These are phyloP conservation scores for Trametes sp. DNA, from an alignment of 1,284 basidiomycete species.

Conservation along the genomic window DNA sequence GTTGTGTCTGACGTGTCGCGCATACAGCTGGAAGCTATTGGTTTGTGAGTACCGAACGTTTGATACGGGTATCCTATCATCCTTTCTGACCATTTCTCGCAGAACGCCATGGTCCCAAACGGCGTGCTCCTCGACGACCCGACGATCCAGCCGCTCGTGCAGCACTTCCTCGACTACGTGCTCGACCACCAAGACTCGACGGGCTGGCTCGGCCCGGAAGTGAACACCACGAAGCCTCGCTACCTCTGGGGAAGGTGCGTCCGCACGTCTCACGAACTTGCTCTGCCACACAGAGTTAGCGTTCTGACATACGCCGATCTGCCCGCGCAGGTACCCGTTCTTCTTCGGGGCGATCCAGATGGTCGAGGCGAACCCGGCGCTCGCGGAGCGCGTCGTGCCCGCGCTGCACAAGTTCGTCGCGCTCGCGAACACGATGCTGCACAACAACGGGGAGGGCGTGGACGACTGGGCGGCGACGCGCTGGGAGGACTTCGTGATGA, in stretches of 20 bases:
- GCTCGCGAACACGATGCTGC: slow-evolving; percentile 64
- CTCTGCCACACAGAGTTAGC: slow-evolving; percentile 1
- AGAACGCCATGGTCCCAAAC: slow-evolving; percentile 64
- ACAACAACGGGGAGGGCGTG: slow-evolving; percentile 56
- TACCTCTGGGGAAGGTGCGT: slow-evolving; percentile 69
- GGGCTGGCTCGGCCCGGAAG: slow-evolving; percentile 67
- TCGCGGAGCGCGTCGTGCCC: slow-evolving; percentile 53
- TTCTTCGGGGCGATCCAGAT: slow-evolving; percentile 64
- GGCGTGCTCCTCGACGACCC: slow-evolving; percentile 55
- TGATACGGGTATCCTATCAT: too few relatives aligned
- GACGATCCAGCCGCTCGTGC: slow-evolving; percentile 55
- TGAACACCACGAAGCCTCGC: slow-evolving; percentile 58
- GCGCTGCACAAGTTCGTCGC: slow-evolving; percentile 60
- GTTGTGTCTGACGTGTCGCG: neutral
- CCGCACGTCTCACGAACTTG: slow-evolving; percentile 22
- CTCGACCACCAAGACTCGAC: slow-evolving; percentile 59
- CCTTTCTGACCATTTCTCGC: too few relatives aligned
- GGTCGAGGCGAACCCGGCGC: slow-evolving; percentile 55
- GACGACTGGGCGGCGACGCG: slow-evolving; percentile 62
- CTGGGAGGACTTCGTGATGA: slow-evolving; percentile 66
- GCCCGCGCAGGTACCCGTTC: slow-evolving; percentile 63
- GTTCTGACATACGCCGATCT: neutral
- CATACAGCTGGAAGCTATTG: slow-evolving; percentile 61
- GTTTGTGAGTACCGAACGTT: slow-evolving; percentile 60
- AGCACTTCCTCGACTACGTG: slow-evolving; percentile 61